Evolutionary conservation across 2,329 filamentous ascomycete species (phyloP), one percentile per base, ranked within the genome.

Genomic region (Colletotrichum acutatum): DNA sequence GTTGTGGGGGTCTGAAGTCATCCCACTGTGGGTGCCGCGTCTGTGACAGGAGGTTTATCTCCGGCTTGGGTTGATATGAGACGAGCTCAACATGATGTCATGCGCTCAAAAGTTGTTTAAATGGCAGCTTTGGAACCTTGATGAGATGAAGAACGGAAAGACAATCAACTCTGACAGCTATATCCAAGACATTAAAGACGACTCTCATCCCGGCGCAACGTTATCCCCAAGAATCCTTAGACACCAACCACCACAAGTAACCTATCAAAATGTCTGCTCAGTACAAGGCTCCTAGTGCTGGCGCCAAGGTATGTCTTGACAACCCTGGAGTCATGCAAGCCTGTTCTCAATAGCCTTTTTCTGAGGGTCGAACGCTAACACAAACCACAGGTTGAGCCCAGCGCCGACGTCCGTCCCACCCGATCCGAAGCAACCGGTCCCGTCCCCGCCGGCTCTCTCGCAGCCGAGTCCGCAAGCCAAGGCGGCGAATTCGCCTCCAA

Each of bases 371-470:
- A 16, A 28, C 30, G 32, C 74, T 77, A 53, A 78, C 70, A 68
- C 37, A 61, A 30, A 5, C n/a, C 65, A 42, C 16, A 90, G 85
- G 88, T 89, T 73, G 82, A 82, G 22, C 81, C 82, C 57, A 84
- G 86, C 68, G 75, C 81, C 72, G 82, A 88, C 59, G 85, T 89
- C 42, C 42, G 42, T 57, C 88, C 90, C 32, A 68, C 78, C 1
- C 88, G 86, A 71, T 80, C 84, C 19, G 94, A 97, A 81, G 84
- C 87, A 16, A 84, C 92, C 5, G 94, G 94, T 65, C 78, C 86
- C 30, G 87, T 96, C 1, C 83, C 88, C 57, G 84, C 88, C 16
- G 93, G 93, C 82, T 96, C 93, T 7, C 90, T 97, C 5, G 94
- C 94, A 12, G 92, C 90, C 71, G 92, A 96, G 78, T 97, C 94